Percentiles rank a stretch among this genome's conserved stretches.
Conservation (phyloP, 768 basidiomycete genomes). For the Lanmaoa pseudosensibilis region DNA sequence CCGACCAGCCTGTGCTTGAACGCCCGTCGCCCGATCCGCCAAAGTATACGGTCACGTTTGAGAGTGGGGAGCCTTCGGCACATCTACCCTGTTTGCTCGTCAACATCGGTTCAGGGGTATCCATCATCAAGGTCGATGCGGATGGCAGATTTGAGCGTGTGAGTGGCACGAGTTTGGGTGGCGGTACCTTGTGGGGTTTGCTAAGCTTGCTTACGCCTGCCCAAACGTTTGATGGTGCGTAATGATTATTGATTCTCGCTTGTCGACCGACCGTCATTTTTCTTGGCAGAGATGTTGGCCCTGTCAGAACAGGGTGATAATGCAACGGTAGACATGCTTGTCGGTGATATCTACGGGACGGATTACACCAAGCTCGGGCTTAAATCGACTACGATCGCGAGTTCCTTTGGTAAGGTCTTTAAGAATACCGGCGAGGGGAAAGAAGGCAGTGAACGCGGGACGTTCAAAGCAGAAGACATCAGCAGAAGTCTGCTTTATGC, state of each 20-base stretch:
- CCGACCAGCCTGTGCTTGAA: slow-evolving; percentile 46
- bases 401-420: slow-evolving; percentile 98
- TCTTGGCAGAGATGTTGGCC: slow-evolving; percentile 83
- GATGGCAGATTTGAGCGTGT: slow-evolving; percentile 96
- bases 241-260: neutral
- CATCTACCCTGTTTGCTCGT: slow-evolving; percentile 95
- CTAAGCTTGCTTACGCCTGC: slow-evolving; percentile 94
- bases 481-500: slow-evolving; percentile 93
- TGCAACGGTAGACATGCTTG: slow-evolving; percentile 93
- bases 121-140: slow-evolving; percentile 95
- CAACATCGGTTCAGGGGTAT: slow-evolving; percentile 97
- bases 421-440: slow-evolving; percentile 63
- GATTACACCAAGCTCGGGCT: slow-evolving; percentile 94
- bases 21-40: slow-evolving; percentile 92
- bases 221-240: slow-evolving; percentile 90
- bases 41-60: slow-evolving; percentile 84
- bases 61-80: slow-evolving; percentile 70
- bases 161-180: slow-evolving; percentile 94
- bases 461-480: slow-evolving; percentile 90
- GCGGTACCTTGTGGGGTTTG: slow-evolving; percentile 96
- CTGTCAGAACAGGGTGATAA: slow-evolving; percentile 95
- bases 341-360: slow-evolving; percentile 98
- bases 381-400: slow-evolving; percentile 97
- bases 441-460: slow-evolving; percentile 52
- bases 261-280: slow-evolving; percentile 4